Conservation (phyloP, 192 early-diverging fungal species). For the Entomortierella lignicola region DNA sequence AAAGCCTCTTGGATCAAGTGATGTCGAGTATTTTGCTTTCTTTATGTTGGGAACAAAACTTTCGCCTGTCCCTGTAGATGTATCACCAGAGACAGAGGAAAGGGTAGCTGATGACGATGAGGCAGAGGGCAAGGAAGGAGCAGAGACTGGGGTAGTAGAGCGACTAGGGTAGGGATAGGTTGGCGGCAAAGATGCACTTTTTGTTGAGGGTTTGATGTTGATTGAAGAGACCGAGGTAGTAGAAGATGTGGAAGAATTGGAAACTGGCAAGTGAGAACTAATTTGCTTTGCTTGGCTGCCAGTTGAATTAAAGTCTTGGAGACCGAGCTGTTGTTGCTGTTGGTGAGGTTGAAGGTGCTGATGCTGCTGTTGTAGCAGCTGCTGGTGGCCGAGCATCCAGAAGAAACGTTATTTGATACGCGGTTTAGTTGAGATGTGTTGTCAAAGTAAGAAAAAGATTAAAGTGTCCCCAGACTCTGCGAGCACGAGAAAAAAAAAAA, state of each 20-base stretch:
- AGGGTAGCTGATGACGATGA: slow-evolving; percentile 21
- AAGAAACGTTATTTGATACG: not conserved
- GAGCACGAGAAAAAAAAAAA: not conserved
- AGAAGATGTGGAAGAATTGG: slow-evolving; percentile 28
- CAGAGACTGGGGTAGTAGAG: slow-evolving; percentile 11
- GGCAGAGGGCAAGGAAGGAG: slow-evolving; percentile 27
- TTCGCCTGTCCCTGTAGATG: slow-evolving; percentile 29
- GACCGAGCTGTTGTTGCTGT: slow-evolving; percentile 20
- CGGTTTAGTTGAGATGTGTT: not conserved
- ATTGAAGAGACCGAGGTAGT: slow-evolving; percentile 10
- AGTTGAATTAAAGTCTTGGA: slow-evolving; percentile 14
- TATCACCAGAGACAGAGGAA: slow-evolving; percentile 23
- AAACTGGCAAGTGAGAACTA: slow-evolving; percentile 5
- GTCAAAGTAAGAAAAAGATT: not conserved
- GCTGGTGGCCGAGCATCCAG: slow-evolving; percentile 54
- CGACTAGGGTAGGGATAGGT: slow-evolving; percentile 44
- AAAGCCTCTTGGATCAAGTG: slow-evolving; percentile 67
- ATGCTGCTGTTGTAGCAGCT: slow-evolving; percentile 52
- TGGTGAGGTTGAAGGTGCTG: slow-evolving; percentile 25
- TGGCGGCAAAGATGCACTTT: slow-evolving; percentile 32
- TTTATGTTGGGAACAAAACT: slow-evolving; percentile 60
- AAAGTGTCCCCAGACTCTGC: not conserved
- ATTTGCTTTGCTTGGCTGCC: slow-evolving; percentile 7
- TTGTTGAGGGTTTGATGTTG: slow-evolving; percentile 16
- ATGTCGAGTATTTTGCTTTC: slow-evolving; percentile 70